phyloP scores from a whole-genome alignment of 1,139 yeast species.

The Taphrina flavorubra region DNA sequence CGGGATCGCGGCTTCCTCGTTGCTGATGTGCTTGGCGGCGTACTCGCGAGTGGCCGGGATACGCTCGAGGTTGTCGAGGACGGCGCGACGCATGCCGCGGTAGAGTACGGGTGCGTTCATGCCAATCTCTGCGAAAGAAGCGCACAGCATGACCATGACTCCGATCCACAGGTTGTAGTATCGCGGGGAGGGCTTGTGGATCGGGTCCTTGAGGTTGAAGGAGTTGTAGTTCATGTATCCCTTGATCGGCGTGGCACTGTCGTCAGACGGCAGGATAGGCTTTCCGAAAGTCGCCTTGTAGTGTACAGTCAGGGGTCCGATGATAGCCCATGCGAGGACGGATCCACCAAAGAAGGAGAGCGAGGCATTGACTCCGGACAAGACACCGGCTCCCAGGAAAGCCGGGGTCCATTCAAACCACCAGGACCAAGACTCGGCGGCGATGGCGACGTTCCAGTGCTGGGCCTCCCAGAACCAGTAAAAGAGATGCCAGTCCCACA shows the following conservation, averaged over 20 bases:
- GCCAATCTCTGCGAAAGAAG: constrained; percentile 43
- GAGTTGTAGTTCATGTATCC: constrained; percentile 35
- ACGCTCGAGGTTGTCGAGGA: constrained; percentile 25
- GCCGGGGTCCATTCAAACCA: constrained; percentile 40
- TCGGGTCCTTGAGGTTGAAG: constrained; percentile 30
- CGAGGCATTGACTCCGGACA: constrained; percentile 42
- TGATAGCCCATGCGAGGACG: constrained; percentile 40
- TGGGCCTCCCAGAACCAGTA: constrained; percentile 38
- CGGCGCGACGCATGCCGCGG: constrained; percentile 31
- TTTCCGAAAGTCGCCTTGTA: constrained; percentile 30
- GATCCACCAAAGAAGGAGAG: constrained; percentile 42
- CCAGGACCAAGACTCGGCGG: constrained; percentile 41
- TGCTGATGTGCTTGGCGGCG: constrained; percentile 23
- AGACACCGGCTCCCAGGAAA: constrained; percentile 42
- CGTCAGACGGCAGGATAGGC: constrained; percentile 15
- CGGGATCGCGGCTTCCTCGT: constrained; percentile 18
- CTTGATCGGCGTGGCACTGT: constrained; percentile 4
- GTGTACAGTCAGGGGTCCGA: constrained; percentile 38
- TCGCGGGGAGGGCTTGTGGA: constrained; percentile 41
- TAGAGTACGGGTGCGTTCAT: constrained; percentile 37
- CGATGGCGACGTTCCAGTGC: constrained; percentile 25
- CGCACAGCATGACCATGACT: constrained; percentile 42
- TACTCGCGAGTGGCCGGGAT: constrained; percentile 29
- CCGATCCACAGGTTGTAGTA: constrained; percentile 43
- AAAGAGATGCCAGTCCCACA: constrained; percentile 41